Evolutionary conservation across 2,329 filamentous ascomycete genomes (phyloP).

Genomic region (Xylariaceae sp.): DNA sequence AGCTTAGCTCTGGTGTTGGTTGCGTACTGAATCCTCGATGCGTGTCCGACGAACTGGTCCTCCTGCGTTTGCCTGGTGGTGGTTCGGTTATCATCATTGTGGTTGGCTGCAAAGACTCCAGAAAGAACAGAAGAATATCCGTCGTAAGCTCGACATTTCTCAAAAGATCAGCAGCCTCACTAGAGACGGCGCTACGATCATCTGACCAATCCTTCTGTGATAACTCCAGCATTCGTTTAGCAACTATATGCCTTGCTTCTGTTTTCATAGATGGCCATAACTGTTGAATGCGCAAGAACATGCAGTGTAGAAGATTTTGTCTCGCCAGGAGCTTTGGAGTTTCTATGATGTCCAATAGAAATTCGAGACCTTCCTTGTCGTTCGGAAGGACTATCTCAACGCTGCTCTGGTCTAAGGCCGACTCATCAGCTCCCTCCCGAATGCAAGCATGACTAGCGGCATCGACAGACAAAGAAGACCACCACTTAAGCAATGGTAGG

Average conservation of each 20-base stretch:
- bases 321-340: constrained; percentile 46
- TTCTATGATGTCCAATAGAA: constrained; percentile 52
- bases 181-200: constrained; percentile 47
- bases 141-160: constrained; percentile 74
- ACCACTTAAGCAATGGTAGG: constrained; percentile 73
- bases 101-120: constrained; percentile 74
- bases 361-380: constrained; percentile 54
- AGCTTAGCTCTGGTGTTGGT: constrained; percentile 66
- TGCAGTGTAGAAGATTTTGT: constrained; percentile 61
- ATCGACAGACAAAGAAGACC: constrained; percentile 59
- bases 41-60: constrained; percentile 74
- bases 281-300: constrained; percentile 69
- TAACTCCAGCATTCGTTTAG: constrained; percentile 65
- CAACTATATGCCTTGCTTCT: constrained; percentile 60
- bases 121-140: constrained; percentile 69
- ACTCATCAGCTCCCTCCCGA: constrained; percentile 47
- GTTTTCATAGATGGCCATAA: constrained; percentile 75
- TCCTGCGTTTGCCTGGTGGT: constrained; percentile 76
- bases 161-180: constrained; percentile 71
- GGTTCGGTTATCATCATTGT: constrained; percentile 71
- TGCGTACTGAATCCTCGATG: constrained; percentile 62
- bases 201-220: constrained; percentile 50
- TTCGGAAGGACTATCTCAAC: constrained; percentile 58
- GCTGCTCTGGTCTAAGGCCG: constrained; percentile 45
- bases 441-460: constrained; percentile 55